Percentiles rank a stretch among this genome's conserved stretches.
Evolutionary conservation across 2,329 filamentous ascomycete species (phyloP).

Genomic region (Cercospora zeina): DNA sequence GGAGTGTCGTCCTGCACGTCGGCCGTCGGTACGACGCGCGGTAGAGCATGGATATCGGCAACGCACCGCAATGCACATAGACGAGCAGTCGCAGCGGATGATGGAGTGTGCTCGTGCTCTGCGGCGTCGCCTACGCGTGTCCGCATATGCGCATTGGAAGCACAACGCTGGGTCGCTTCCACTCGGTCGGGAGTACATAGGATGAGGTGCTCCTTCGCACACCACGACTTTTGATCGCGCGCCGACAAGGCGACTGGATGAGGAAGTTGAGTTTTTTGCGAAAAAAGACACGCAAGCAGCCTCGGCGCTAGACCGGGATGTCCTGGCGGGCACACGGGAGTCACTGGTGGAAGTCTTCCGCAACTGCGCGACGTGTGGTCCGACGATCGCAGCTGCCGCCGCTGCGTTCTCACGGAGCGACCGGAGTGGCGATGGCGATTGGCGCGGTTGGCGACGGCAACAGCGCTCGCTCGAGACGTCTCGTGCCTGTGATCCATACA

Average conservation of each 20-base stretch:
- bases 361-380: slow-evolving; percentile 1
- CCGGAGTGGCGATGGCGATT: not conserved
- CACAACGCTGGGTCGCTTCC: not conserved
- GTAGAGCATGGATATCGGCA: slow-evolving; percentile 8
- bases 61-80: slow-evolving; percentile 21
- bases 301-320: slow-evolving; percentile 11
- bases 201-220: not conserved
- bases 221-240: slow-evolving; percentile 11
- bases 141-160: not conserved
- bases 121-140: not conserved
- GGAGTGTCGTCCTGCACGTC: not conserved
- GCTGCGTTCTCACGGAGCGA: not conserved
- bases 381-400: not conserved
- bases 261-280: slow-evolving; percentile 1
- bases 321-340: not conserved
- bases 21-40: slow-evolving; percentile 2
- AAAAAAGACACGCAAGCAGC: slow-evolving; percentile 22
- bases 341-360: not conserved
- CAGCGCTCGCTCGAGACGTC: not conserved
- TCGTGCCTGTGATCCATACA: not conserved
- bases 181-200: not conserved
- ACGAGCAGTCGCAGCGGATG: slow-evolving; percentile 9
- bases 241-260: not conserved
- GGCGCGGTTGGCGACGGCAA: slow-evolving; percentile 4
- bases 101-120: not conserved